These are phyloP conservation scores for Exophiala bonariae DNA, from an alignment of 2,329 filamentous ascomycete species.

Conservation along the genomic window DNA sequence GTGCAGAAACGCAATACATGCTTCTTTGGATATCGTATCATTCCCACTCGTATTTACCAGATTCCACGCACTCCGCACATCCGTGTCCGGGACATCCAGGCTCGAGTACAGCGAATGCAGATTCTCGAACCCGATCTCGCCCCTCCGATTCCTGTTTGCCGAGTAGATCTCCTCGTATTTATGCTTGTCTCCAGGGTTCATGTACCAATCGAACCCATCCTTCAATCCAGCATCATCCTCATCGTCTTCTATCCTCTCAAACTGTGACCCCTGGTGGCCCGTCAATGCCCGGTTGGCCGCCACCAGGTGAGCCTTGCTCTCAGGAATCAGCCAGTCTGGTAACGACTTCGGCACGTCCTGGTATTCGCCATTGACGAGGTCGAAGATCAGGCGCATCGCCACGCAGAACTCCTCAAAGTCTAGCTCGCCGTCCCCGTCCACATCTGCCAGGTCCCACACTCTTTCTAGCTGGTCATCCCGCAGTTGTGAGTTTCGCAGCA, in stretches of 20 bases:
- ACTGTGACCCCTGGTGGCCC: conserved; percentile 63
- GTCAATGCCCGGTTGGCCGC: conserved; percentile 79
- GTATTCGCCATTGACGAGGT: conserved; percentile 93
- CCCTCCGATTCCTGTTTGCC: conserved; percentile 83
- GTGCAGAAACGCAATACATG: conserved; percentile 89
- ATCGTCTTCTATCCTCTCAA: conserved; percentile 77
- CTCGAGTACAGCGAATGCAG: conserved; percentile 60
- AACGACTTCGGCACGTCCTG: conserved; percentile 80
- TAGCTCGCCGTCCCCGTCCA: conserved; percentile 94
- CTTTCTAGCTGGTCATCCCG: conserved; percentile 85
- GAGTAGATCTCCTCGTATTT: conserved; percentile 99
- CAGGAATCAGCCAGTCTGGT: conserved; percentile 95
- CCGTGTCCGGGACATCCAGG: conserved; percentile 66
- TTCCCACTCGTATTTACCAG: conserved; percentile 88
- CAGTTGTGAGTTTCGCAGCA: conserved; percentile 72
- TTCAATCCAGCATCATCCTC: conserved; percentile 81
- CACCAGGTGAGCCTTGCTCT: conserved; percentile 88
- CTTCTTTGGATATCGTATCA: conserved; percentile 87
- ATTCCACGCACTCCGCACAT: conserved; percentile 93
- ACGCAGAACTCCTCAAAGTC: conserved; percentile 99
- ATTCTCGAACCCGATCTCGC: conserved; percentile 59
- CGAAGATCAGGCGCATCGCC: conserved; percentile 96
- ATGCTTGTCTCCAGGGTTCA: conserved; percentile 83
- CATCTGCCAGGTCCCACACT: conserved; percentile 96
- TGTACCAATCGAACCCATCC: conserved; percentile 99